phyloP scores from a whole-genome alignment of 768 basidiomycete genomes.

The Boletellus emodensis region DNA sequence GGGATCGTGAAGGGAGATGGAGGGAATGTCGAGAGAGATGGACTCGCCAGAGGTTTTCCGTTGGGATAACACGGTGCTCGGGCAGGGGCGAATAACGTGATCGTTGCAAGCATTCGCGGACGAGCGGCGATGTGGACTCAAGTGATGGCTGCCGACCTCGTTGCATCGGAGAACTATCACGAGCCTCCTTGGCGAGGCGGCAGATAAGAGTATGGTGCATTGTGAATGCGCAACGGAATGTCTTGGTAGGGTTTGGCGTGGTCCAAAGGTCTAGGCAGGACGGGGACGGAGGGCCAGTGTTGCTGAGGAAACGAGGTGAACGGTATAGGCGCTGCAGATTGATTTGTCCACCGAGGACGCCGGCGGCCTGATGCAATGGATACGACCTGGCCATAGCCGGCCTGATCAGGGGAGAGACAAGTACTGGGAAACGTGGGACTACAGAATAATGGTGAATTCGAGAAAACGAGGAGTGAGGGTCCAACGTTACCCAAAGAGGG shows the following conservation, averaged over 20 bases:
- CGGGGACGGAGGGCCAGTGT: slow-evolving; percentile 49
- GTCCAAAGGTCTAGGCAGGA: slow-evolving; percentile 23
- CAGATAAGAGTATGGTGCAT: slow-evolving; percentile 27
- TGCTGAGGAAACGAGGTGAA: slow-evolving; percentile 30
- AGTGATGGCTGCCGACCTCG: slow-evolving; percentile 27
- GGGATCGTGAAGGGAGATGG: slow-evolving; percentile 32
- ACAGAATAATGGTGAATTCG: slow-evolving; percentile 19
- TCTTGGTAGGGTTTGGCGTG: slow-evolving; percentile 22
- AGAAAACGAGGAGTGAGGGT: background rate
- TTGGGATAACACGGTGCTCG: slow-evolving; percentile 24
- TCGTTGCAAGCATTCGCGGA: slow-evolving; percentile 21
- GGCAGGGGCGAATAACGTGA: slow-evolving; percentile 46
- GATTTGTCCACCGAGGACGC: slow-evolving; percentile 52
- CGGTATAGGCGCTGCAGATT: slow-evolving; percentile 32
- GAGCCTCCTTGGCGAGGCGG: too few relatives aligned
- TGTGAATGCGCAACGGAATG: slow-evolving; percentile 24
- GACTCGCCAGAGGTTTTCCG: slow-evolving; percentile 29
- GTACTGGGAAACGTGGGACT: slow-evolving; percentile 83
- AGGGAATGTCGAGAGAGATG: slow-evolving; percentile 33
- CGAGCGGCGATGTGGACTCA: slow-evolving; percentile 22
- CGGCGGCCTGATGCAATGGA: slow-evolving; percentile 56
- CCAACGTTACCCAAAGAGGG: slow-evolving; percentile 73
- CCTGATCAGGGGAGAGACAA: slow-evolving; percentile 80
- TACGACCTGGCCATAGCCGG: slow-evolving; percentile 84
- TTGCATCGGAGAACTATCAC: slow-evolving; percentile 31